Evolutionary conservation across 208 protist genomes (phyloP), one percentile per base, ranked within the genome.

Genomic region (Wallacemonas sp.): DNA sequence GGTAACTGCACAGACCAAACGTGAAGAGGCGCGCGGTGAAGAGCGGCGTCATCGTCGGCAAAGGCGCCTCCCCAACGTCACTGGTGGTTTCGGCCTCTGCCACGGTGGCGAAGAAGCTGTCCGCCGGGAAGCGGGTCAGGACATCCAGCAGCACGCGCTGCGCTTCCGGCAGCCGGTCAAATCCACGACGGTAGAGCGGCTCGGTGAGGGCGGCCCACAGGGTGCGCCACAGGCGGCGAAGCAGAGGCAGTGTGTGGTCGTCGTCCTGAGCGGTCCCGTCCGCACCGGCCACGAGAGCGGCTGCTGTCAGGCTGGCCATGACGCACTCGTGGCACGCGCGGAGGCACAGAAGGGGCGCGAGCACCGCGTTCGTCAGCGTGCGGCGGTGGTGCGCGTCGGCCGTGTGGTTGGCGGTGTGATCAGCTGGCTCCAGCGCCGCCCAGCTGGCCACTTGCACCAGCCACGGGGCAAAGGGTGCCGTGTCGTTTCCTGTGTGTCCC

Each of bases 301-400:
- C 4, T n/a, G n/a, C n/a, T 25, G 32, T 36, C 20, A 18, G 8
- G 23, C 36, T 57, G 48, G 23, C 8, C 29, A 80, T 67, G 23
- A 31, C 14, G 29, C 18, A 23, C 0, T 61, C 42, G n/a, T 64
- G 63, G 46, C 80, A 89, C 22, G 74, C 76, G 22, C 83, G 64
- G 32, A 92, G 41, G 31, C 73, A 86, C n/a, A 89, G 32, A 20
- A 92, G 67, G n/a, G 86, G 86, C 2, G 84, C 72, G 23, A 89
- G 42, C 2, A 62, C 64, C 26, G 64, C 62, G 63, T 84, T 84
- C 20, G 52, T 59, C 4, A 28, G n/a, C 14, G 3, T 8, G n/a
- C 52, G 52, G 20, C 20, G 52, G 7, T 41, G 26, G 16, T 14
- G 14, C 36, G 52, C 52, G 14, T 41, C 31, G 31, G 23, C 22